Conservation (phyloP, 2,329 filamentous ascomycete species). For the Chaetomiaceae sp. region DNA sequence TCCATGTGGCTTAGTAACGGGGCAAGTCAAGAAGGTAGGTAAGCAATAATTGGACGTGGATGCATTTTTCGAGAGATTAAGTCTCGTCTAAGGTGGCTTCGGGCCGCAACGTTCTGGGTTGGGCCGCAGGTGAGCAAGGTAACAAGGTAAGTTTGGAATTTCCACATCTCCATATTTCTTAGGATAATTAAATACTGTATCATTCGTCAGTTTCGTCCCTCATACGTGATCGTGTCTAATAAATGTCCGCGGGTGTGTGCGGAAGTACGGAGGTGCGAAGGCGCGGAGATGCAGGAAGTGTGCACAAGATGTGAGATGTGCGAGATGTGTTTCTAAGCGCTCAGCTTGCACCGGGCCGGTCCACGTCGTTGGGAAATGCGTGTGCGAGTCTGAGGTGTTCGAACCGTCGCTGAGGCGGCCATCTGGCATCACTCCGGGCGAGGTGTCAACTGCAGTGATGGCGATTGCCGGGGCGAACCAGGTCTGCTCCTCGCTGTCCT, state of each 20-base stretch:
- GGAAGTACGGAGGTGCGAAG: background rate
- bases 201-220: background rate
- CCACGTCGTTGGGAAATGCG: slow-evolving; percentile 5
- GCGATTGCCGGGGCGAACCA: background rate
- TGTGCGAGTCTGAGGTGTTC: background rate
- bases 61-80: too few relatives aligned
- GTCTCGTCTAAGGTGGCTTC: too few relatives aligned
- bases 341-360: slow-evolving; percentile 8
- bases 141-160: background rate
- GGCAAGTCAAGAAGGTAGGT: too few relatives aligned
- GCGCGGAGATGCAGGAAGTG: too few relatives aligned
- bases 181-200: background rate
- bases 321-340: too few relatives aligned
- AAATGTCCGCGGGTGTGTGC: background rate
- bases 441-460: background rate
- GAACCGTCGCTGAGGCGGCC: background rate
- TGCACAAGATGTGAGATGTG: too few relatives aligned
- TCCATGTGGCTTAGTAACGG: too few relatives aligned
- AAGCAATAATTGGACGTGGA: too few relatives aligned
- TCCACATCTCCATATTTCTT: background rate
- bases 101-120: slow-evolving; percentile 7
- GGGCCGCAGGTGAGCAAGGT: slow-evolving; percentile 10
- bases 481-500: background rate
- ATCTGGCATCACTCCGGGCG: slow-evolving; percentile 2
- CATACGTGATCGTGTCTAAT: background rate